Evolutionary conservation across 1,284 basidiomycete genomes (phyloP).

Genomic region (Mycosarcoma mackinlayi): DNA sequence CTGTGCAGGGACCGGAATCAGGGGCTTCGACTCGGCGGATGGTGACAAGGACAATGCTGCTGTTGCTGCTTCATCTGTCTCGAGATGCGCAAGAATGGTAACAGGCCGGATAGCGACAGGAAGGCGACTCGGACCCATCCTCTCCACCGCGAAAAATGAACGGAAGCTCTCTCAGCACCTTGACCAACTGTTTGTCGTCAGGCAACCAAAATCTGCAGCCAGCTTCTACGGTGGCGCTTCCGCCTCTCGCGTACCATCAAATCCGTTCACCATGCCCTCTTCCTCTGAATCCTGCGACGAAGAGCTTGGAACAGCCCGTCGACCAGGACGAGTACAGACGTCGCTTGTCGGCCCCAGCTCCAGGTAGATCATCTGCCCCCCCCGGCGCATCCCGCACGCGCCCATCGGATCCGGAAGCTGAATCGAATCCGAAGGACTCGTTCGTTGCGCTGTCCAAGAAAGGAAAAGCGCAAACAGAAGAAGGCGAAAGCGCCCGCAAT

Average conservation of each 20-base stretch:
- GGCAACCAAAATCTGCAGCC: conserved; percentile 37
- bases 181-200: no score
- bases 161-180: no score
- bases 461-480: conserved; percentile 37
- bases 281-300: conserved; percentile 11
- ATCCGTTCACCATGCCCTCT: conserved; percentile 25
- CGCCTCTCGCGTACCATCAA: neutral
- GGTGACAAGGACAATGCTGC: neutral
- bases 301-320: conserved; percentile 39
- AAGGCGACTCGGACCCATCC: conserved; percentile 6
- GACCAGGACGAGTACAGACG: conserved; percentile 39
- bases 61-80: neutral
- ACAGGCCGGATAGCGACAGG: neutral
- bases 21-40: conserved; percentile 1
- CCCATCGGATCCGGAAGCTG: conserved; percentile 14
- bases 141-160: neutral
- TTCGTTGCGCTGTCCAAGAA: conserved; percentile 26
- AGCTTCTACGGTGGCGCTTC: conserved; percentile 38
- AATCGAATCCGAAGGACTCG: conserved; percentile 12
- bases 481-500: conserved; percentile 30
- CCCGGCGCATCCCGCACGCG: neutral
- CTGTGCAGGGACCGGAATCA: conserved; percentile 11
- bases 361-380: neutral
- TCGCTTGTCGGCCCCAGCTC: conserved; percentile 23
- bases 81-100: neutral